These are phyloP conservation scores for Gossypium sturtianum DNA, from an alignment of 345 rosid species.

Conservation along the genomic window DNA sequence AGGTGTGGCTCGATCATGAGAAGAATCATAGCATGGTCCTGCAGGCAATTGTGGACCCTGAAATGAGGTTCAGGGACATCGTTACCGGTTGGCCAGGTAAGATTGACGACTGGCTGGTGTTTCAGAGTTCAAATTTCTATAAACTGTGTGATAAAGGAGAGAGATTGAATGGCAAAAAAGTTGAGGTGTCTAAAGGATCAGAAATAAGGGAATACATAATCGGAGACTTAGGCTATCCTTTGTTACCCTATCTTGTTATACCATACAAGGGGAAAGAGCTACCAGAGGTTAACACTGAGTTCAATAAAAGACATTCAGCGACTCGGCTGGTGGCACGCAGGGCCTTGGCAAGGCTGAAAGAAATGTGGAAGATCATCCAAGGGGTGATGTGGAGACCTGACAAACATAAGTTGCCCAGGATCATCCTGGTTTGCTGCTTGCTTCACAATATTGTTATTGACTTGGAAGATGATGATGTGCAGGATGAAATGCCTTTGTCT, in stretches of 20 bases:
- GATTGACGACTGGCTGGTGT: conserved; percentile 37
- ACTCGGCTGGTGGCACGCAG: conserved; percentile 42
- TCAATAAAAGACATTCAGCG: conserved; percentile 38
- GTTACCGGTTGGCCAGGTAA: conserved; percentile 74
- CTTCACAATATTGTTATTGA: conserved; percentile 60
- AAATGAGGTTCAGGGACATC: conserved; percentile 54
- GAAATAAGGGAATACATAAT: conserved; percentile 52
- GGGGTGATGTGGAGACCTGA: conserved; percentile 73
- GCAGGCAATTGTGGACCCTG: conserved; percentile 56
- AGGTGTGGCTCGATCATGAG: conserved; percentile 47
- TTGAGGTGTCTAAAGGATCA: conserved; percentile 34
- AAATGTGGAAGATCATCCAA: conserved; percentile 50
- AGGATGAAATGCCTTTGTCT: conserved; percentile 20
- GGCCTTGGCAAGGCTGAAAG: conserved; percentile 51
- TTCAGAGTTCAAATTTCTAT: conserved; percentile 40
- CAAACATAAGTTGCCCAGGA: conserved; percentile 54
- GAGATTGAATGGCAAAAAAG: conserved; percentile 39
- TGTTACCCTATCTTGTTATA: conserved; percentile 49
- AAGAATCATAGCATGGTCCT: conserved; percentile 58
- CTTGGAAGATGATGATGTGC: conserved; percentile 41
- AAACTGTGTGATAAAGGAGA: conserved; percentile 43
- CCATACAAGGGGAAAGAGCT: conserved; percentile 45
- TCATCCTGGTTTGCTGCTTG: conserved; percentile 61
- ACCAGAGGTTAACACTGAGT: conserved; percentile 29
- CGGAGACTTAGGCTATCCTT: conserved; percentile 53